Conservation (phyloP, 352 stramenopile species). For the Blastocystis sp. region DNA sequence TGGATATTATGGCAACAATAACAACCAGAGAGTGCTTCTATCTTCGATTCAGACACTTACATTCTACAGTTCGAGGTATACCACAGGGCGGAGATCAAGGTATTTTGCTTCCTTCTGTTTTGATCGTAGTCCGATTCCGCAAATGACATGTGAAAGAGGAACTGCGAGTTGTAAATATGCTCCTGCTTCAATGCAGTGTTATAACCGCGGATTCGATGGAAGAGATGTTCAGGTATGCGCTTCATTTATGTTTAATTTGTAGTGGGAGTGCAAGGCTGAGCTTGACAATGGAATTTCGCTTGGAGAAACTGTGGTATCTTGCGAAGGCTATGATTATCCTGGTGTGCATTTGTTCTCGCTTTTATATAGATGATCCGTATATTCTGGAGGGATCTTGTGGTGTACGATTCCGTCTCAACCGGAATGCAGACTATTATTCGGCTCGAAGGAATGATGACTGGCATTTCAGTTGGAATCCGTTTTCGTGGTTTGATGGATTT, state of each 20-base stretch:
- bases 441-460: neutral
- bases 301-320: slow-evolving; percentile 26
- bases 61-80: slow-evolving; percentile 34
- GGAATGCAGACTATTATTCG: neutral
- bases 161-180: neutral
- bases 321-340: slow-evolving; percentile 53
- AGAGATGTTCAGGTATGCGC: neutral
- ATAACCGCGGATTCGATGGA: slow-evolving; percentile 44
- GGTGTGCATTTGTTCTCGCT: neutral
- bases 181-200: slow-evolving; percentile 47
- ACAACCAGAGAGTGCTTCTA: neutral
- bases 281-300: slow-evolving; percentile 35
- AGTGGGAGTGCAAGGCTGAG: slow-evolving; percentile 53
- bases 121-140: slow-evolving; percentile 37
- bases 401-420: neutral
- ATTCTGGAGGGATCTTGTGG: slow-evolving; percentile 33
- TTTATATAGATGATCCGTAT: slow-evolving; percentile 38
- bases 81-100: slow-evolving; percentile 23
- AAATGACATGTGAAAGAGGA: slow-evolving; percentile 49
- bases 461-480: neutral
- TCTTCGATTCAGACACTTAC: slow-evolving; percentile 10
- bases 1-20: neutral
- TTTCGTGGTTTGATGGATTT: neutral
- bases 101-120: neutral
- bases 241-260: neutral